Conservation (phyloP, 2,329 filamentous ascomycete species). For the Fonsecaea monophora region DNA sequence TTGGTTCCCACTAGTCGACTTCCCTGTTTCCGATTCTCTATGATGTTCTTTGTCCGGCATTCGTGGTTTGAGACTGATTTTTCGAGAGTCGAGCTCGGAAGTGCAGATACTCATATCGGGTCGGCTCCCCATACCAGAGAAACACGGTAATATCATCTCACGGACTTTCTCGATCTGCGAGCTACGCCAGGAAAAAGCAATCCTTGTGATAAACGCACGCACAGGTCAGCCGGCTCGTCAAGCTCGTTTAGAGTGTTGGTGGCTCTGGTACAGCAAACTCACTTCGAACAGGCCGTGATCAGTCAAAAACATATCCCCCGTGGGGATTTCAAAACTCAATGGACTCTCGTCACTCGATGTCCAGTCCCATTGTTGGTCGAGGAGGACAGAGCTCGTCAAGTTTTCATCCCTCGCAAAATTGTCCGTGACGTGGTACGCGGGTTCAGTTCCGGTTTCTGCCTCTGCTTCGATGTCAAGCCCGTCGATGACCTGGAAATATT, state of each 20-base stretch:
- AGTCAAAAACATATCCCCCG: neutral
- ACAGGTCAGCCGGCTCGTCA: neutral
- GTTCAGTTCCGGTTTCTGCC: neutral
- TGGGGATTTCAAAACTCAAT: neutral
- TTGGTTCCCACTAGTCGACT: neutral
- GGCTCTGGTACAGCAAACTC: neutral
- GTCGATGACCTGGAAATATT: neutral
- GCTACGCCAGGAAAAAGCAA: slow-evolving; percentile 8
- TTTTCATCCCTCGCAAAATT: too few species aligned
- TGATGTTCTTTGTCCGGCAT: too few species aligned
- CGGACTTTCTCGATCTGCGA: neutral
- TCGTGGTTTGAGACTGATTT: too few species aligned
- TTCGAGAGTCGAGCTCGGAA: too few species aligned
- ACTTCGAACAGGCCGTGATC: slow-evolving; percentile 6
- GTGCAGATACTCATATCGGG: too few species aligned
- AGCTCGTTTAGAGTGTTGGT: too few species aligned
- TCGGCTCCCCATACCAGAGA: neutral
- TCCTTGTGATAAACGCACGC: neutral
- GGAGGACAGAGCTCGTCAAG: neutral
- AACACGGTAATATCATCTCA: neutral
- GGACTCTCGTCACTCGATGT: neutral
- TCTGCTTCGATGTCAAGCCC: too few species aligned
- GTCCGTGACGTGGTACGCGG: neutral
- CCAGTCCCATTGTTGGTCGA: slow-evolving; percentile 2
- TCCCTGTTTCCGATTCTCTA: too few species aligned